Evolutionary conservation across 2,329 filamentous ascomycete genomes (phyloP).

Genomic region (Neocucurbitaria cava): DNA sequence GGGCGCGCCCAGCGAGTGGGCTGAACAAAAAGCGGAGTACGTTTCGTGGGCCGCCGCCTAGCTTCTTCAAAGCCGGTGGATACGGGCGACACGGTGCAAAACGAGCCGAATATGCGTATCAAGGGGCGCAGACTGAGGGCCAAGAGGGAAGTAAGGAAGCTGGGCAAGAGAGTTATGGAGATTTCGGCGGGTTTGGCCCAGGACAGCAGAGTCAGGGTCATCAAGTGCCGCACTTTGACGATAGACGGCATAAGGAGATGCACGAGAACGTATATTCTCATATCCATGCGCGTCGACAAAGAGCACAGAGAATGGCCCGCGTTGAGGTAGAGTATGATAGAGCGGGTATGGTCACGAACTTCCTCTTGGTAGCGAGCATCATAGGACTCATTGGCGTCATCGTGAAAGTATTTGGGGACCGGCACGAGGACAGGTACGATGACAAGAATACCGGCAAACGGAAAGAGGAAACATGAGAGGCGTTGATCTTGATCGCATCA

Average conservation of each 20-base stretch:
- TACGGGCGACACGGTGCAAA: slow-evolving; percentile 73
- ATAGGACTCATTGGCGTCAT: slow-evolving; percentile 33
- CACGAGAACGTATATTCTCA: slow-evolving; percentile 69
- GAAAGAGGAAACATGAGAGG: neutral
- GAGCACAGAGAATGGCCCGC: slow-evolving; percentile 14
- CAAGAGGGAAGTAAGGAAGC: slow-evolving; percentile 23
- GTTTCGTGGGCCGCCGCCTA: slow-evolving; percentile 86
- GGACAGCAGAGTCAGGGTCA: slow-evolving; percentile 60
- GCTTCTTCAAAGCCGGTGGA: slow-evolving; percentile 82
- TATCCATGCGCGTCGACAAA: slow-evolving; percentile 52
- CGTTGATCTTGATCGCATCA: neutral
- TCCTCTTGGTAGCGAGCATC: slow-evolving; percentile 35
- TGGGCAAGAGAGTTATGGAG: slow-evolving; percentile 39
- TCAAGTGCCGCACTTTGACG: slow-evolving; percentile 79
- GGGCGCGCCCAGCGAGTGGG: slow-evolving; percentile 79
- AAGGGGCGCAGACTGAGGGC: slow-evolving; percentile 21
- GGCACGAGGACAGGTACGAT: neutral
- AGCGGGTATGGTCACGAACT: slow-evolving; percentile 38
- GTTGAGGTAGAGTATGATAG: slow-evolving; percentile 31
- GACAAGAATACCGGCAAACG: neutral
- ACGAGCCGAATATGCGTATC: slow-evolving; percentile 55
- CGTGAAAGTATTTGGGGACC: slow-evolving; percentile 27
- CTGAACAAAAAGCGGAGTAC: slow-evolving; percentile 76
- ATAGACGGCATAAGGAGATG: slow-evolving; percentile 73
- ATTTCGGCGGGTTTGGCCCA: slow-evolving; percentile 63